A percentile compares a stretch with the other conserved stretches of the same genome.
Conservation (phyloP, 106 monocot genomes). For the Cymbidium sinense region DNA sequence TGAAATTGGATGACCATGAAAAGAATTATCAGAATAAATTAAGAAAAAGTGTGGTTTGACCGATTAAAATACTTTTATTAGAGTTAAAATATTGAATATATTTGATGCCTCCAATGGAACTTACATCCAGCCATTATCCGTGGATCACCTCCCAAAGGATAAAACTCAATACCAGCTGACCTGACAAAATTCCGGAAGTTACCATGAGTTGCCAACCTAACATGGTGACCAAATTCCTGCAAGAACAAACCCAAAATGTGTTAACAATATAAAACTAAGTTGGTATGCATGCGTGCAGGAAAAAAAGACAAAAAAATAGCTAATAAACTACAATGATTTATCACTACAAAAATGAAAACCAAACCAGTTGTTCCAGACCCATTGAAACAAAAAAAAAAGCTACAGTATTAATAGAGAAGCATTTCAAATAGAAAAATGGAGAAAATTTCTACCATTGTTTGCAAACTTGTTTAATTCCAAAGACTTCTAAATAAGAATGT, state of each 20-base stretch:
- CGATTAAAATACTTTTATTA: neutral
- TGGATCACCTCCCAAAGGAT: slow-evolving; percentile 97
- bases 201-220: slow-evolving; percentile 89
- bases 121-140: slow-evolving; percentile 87
- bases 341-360: neutral
- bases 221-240: slow-evolving; percentile 94
- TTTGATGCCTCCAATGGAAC: slow-evolving; percentile 8
- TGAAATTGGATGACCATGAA: neutral
- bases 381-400: neutral
- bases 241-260: neutral
- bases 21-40: neutral
- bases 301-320: neutral
- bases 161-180: slow-evolving; percentile 84
- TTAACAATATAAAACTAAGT: neutral
- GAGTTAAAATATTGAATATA: neutral
- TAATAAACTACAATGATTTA: neutral
- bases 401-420: neutral
- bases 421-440: neutral
- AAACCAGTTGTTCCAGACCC: neutral
- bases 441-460: neutral
- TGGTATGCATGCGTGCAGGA: neutral
- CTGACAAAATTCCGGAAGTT: slow-evolving; percentile 78
- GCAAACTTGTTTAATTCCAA: neutral
- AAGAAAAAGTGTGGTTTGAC: neutral
- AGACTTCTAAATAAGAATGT: neutral